These are phyloP conservation scores for Prosopis cineraria DNA, from an alignment of 306 rosid species.

Conservation along the genomic window DNA sequence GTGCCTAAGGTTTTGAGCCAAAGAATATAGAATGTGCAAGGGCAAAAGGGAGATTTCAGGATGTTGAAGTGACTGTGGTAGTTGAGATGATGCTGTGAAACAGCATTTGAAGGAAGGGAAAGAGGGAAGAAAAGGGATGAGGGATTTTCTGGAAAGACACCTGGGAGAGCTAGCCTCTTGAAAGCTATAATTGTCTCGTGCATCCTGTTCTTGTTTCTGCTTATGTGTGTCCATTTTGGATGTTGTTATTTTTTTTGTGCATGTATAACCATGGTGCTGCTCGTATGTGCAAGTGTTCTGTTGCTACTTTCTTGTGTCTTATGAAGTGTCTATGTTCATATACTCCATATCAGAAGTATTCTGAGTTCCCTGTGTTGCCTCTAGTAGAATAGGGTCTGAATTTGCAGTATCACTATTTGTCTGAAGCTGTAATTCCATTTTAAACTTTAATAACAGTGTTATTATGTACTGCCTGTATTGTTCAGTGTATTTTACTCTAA, in stretches of 20 bases:
- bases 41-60: neutral
- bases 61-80: neutral
- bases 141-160: neutral
- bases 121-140: neutral
- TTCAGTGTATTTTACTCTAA: neutral
- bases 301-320: neutral
- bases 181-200: neutral
- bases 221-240: neutral
- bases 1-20: neutral
- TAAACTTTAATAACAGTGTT: neutral
- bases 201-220: neutral
- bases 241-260: neutral
- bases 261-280: neutral
- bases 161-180: neutral
- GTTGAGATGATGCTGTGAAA: neutral
- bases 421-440: neutral
- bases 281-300: neutral
- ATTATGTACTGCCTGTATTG: neutral
- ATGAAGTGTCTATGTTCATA: neutral
- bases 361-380: neutral
- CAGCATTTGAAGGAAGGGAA: neutral
- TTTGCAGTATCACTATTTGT: neutral
- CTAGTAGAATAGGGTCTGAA: neutral
- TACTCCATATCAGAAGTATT: neutral
- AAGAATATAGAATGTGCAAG: neutral